Conservation (phyloP, 1,284 basidiomycete genomes). For the Vanrija pseudolonga region DNA sequence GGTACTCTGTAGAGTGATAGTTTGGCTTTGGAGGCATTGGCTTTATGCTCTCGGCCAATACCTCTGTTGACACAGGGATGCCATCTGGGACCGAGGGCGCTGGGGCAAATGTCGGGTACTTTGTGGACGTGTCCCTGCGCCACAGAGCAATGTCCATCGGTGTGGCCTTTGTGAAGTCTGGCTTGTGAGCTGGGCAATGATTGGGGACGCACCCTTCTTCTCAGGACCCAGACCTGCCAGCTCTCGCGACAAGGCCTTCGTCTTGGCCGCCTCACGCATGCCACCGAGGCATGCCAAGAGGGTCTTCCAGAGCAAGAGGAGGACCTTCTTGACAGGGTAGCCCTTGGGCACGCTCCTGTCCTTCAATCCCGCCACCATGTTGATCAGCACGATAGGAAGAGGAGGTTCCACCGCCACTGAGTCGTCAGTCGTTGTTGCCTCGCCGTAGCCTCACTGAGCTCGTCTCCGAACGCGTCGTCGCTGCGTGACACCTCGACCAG, state of each 20-base stretch:
- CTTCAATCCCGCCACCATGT: conserved; percentile 78
- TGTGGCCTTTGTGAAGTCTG: conserved; percentile 69
- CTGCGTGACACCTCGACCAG: conserved; percentile 86
- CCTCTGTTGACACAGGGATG: conserved; percentile 51
- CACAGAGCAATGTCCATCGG: conserved; percentile 85
- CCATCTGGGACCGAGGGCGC: conserved; percentile 51
- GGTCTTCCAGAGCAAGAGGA: conserved; percentile 96
- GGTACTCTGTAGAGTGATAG: conserved; percentile 60
- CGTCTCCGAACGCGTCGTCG: conserved; percentile 88
- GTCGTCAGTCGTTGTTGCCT: neutral
- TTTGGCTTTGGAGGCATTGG: conserved; percentile 89
- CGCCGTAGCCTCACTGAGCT: conserved; percentile 68
- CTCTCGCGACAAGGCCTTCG: conserved; percentile 81
- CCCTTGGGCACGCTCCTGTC: conserved; percentile 87
- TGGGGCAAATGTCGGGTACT: conserved; percentile 86
- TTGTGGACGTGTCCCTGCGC: conserved; percentile 80
- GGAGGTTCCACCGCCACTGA: conserved; percentile 92
- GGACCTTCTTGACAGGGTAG: conserved; percentile 79
- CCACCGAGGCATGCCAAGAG: conserved; percentile 90
- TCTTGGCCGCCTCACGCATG: conserved; percentile 74
- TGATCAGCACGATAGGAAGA: conserved; percentile 86
- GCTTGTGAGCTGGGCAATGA: conserved; percentile 25
- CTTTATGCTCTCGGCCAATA: conserved; percentile 82
- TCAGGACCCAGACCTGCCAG: conserved; percentile 65
- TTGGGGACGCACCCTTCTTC: conserved; percentile 55